Evolutionary conservation across 1,284 basidiomycete genomes (phyloP).

Genomic region (Malassezia brasiliensis): DNA sequence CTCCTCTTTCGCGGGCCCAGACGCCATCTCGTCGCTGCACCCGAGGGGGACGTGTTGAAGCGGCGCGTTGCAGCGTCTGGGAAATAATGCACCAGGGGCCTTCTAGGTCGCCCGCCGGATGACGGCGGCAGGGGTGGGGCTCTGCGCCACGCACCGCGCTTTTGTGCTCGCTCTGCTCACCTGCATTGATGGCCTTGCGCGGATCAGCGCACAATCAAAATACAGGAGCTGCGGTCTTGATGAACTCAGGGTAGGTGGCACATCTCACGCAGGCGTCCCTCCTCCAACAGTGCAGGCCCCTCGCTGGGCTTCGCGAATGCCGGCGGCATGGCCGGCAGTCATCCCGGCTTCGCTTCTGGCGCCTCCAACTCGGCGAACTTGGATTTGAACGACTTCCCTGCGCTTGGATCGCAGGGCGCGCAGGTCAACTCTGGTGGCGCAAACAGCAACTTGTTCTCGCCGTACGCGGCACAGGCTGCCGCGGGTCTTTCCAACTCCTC

Average conservation of each 20-base stretch:
- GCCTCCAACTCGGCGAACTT: constrained; percentile 18
- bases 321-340: constrained; percentile 1
- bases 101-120: not conserved
- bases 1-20: constrained; percentile 40
- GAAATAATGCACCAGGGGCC: not conserved
- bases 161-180: not conserved
- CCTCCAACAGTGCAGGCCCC: constrained; percentile 1
- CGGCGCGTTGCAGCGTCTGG: not conserved
- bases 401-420: constrained; percentile 24
- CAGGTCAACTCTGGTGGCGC: not conserved
- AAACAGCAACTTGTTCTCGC: constrained; percentile 21
- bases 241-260: constrained; percentile 13
- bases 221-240: not conserved
- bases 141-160: not conserved
- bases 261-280: constrained; percentile 5
- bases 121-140: not conserved
- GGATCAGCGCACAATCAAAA: constrained; percentile 5
- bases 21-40: constrained; percentile 14
- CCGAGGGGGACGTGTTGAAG: not conserved
- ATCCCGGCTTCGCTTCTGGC: constrained; percentile 11
- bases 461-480: constrained; percentile 37
- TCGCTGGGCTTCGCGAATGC: constrained; percentile 10
- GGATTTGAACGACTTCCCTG: constrained; percentile 35
- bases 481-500: constrained; percentile 14
- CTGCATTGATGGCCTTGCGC: constrained; percentile 8